Conservation (phyloP, 176 grass and related monocot genomes). For the Puya raimondii region DNA sequence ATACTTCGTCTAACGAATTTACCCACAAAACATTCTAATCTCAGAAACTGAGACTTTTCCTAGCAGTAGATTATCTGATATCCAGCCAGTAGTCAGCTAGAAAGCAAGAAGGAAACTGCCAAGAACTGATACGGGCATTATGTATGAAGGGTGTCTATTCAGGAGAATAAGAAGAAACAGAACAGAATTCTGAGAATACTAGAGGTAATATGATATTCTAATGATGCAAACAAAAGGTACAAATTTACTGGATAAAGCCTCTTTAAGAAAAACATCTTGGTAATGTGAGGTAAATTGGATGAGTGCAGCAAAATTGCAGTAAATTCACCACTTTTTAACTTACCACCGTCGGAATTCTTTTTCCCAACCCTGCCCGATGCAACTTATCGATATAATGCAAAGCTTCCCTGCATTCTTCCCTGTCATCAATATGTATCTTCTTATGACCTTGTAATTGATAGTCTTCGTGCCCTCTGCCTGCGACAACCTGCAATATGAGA, state of each 20-base stretch:
- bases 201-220: too few species aligned
- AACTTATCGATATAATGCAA: conserved; percentile 1
- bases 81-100: too few species aligned
- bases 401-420: conserved; percentile 6
- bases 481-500: conserved; percentile 1
- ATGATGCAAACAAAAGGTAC: neutral
- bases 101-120: too few species aligned
- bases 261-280: too few species aligned
- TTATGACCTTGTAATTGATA: conserved; percentile 5
- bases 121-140: too few species aligned
- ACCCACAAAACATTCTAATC: too few species aligned
- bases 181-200: too few species aligned
- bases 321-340: neutral
- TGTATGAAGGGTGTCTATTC: too few species aligned
- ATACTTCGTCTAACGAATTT: too few species aligned
- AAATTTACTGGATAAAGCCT: neutral
- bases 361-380: neutral
- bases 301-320: neutral
- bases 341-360: neutral
- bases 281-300: neutral
- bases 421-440: conserved; percentile 2
- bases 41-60: too few species aligned
- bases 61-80: too few species aligned
- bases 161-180: too few species aligned
- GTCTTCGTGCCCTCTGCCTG: conserved; percentile 6